Conservation (phyloP, 371 early-diverging fungal genomes). For the Syncephalis plumigaleata region DNA sequence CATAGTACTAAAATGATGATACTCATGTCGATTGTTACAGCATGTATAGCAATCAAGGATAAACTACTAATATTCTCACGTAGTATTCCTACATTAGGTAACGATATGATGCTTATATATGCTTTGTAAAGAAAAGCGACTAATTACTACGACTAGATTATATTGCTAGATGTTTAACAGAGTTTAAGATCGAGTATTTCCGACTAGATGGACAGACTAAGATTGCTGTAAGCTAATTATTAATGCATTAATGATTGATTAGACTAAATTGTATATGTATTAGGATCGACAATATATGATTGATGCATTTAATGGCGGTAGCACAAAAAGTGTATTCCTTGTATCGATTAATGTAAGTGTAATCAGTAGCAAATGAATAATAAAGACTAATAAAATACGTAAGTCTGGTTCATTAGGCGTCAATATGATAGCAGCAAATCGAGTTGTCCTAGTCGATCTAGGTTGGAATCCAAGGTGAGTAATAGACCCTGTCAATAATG, state of each 20-base stretch:
- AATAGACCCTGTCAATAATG: too few species aligned
- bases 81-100: slow-evolving; percentile 43
- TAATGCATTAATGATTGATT: not conserved
- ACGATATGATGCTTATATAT: not conserved
- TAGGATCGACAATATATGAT: slow-evolving; percentile 49
- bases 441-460: slow-evolving; percentile 76
- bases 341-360: slow-evolving; percentile 39
- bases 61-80: slow-evolving; percentile 60
- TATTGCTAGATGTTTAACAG: slow-evolving; percentile 11
- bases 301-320: slow-evolving; percentile 47
- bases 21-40: slow-evolving; percentile 22
- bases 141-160: slow-evolving; percentile 26
- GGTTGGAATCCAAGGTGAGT: slow-evolving; percentile 87
- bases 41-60: slow-evolving; percentile 24
- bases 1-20: slow-evolving; percentile 28
- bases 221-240: slow-evolving; percentile 6
- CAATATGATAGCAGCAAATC: slow-evolving; percentile 74
- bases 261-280: not conserved
- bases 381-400: slow-evolving; percentile 27
- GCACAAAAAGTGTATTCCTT: slow-evolving; percentile 33
- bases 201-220: slow-evolving; percentile 35
- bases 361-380: slow-evolving; percentile 36
- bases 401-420: slow-evolving; percentile 65
- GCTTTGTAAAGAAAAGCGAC: too few species aligned
- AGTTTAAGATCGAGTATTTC: slow-evolving; percentile 3